These are phyloP conservation scores for Chamaecrista fasciculata DNA, from an alignment of 306 rosid genomes.

Conservation along the genomic window DNA sequence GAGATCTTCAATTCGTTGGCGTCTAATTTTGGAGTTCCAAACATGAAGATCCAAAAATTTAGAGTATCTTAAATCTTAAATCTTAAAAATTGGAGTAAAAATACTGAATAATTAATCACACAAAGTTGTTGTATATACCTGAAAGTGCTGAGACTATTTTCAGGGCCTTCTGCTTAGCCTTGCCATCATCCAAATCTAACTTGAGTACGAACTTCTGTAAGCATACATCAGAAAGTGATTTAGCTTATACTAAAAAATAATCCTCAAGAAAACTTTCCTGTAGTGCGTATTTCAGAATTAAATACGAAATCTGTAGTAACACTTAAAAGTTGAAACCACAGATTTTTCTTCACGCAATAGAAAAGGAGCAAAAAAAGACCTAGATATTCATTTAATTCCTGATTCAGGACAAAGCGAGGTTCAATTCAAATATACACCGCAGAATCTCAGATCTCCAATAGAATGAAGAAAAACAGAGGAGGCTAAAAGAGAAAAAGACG, in stretches of 20 bases:
- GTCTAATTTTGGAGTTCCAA: background rate
- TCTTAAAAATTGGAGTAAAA: background rate
- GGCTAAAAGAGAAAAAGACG: background rate
- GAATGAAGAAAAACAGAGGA: constrained; percentile 8
- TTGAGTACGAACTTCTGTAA: constrained; percentile 77
- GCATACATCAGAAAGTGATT: constrained; percentile 31
- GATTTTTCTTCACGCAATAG: background rate
- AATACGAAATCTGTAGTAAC: constrained; percentile 16
- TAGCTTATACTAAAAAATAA: constrained; percentile 24
- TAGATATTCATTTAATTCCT: constrained; percentile 14
- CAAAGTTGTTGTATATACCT: constrained; percentile 55
- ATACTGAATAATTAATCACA: background rate
- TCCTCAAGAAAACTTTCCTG: background rate
- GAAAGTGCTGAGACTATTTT: constrained; percentile 78
- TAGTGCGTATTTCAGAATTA: constrained; percentile 3
- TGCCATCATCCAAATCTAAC: constrained; percentile 75
- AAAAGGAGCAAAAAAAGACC: constrained; percentile 6
- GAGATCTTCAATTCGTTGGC: background rate
- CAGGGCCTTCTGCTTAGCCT: constrained; percentile 86
- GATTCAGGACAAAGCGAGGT: constrained; percentile 18
- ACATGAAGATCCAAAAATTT: background rate
- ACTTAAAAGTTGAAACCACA: constrained; percentile 20
- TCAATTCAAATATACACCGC: constrained; percentile 5
- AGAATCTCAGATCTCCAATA: constrained; percentile 35
- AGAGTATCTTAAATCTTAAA: background rate